Evolutionary conservation across 768 basidiomycete species (phyloP), one percentile per base, ranked within the genome.

Genomic region (Russula sp.): DNA sequence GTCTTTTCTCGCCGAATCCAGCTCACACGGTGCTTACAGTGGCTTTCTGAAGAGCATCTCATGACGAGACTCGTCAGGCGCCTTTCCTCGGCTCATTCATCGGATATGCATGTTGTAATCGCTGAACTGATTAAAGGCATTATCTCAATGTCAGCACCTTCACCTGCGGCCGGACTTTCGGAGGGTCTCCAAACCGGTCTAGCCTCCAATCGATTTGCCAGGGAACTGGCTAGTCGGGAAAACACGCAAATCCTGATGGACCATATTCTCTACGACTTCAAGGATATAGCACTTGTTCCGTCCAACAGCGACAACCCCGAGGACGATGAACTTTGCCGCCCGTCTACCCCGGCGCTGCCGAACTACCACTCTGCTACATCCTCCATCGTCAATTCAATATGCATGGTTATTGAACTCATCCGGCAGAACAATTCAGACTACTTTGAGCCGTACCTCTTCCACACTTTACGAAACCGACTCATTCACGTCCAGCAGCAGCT

Each of bases 381-480:
- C 11, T 91, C 92, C 7, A 86, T 98, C 57, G 81, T 89, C 32
- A 85, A 94, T 66, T 87, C 91, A 11, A 89, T 95, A 68, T 87
- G 88, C 48, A 86, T 98, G 70, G 79, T 98, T 64, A 89, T 95
- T 67, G 96, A 98, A 72, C 81, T 97, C 45, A 97, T 98, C 68
- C 84, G 95, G 57, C 94, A 98, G 73, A 98, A 98, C 75, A 98
- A 98, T 73, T 96, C 95, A 44, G 96, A 99, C 73, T 98, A 94
- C 72, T 95, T 97, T 71, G 97, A 99, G 75, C 96, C 95, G 5
- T 96, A 94, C 73, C 81, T 98, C 13, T 98, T 97, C 76, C 95
- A 97, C 71, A 94, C 91, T 1, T 77, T 97, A 48, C 86, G 95
- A 54, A 94, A 94, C 71, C 84, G 93, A 51, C 81, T 98, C 40